A percentile compares a stretch with the other conserved stretches of the same genome.
phyloP scores from a whole-genome alignment of 192 early-diverging fungal species.

The Mortierella hygrophila region DNA sequence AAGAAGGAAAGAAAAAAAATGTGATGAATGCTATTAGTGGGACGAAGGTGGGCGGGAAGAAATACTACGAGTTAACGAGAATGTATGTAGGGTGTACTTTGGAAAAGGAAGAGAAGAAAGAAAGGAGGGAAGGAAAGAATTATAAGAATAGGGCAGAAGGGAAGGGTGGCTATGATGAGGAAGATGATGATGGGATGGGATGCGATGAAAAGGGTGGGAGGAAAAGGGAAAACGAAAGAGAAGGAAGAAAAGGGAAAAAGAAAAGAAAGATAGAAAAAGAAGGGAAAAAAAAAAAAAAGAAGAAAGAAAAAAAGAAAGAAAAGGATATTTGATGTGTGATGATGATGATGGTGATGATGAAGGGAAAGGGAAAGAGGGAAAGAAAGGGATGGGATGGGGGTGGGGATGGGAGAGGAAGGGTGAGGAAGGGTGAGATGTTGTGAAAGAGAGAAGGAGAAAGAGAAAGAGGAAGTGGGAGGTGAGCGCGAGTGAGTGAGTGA shows the following conservation, averaged over 20 bases:
- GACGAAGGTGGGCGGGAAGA: constrained; percentile 7
- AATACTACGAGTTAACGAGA: background rate
- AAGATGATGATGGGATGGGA: background rate
- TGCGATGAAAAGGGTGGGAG: background rate
- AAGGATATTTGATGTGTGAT: background rate
- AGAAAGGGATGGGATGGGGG: background rate
- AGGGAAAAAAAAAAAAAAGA: background rate
- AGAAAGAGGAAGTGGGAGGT: background rate
- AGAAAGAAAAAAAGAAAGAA: background rate
- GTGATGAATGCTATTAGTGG: too few species aligned
- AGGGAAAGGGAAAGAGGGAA: background rate
- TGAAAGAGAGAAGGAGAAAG: background rate
- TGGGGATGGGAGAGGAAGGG: background rate
- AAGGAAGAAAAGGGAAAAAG: background rate
- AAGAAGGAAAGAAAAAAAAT: background rate
- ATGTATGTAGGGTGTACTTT: background rate
- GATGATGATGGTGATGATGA: background rate
- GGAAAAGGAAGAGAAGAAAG: background rate
- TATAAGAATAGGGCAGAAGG: background rate
- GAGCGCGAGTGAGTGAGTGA: background rate
- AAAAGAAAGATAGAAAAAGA: background rate
- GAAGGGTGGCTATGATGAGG: constrained; percentile 1
- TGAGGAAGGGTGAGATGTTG: background rate
- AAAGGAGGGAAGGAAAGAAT: background rate
- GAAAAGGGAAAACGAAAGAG: background rate